phyloP scores from a whole-genome alignment of 148 eudicot species.

The Cornus florida region DNA sequence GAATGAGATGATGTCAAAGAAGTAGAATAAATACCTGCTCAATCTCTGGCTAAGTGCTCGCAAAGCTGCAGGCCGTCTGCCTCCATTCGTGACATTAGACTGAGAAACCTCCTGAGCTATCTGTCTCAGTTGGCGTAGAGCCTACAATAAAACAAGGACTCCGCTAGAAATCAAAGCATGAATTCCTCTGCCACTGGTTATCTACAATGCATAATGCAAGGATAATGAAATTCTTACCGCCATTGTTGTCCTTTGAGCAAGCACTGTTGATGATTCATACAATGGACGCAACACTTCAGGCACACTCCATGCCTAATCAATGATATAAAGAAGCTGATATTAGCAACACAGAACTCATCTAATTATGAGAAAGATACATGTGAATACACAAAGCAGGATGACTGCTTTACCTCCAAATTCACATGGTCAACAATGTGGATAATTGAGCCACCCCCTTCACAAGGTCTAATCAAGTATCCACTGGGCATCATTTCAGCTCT shows the following conservation, averaged over 20 bases:
- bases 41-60: slow-evolving; percentile 78
- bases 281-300: slow-evolving; percentile 84
- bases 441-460: slow-evolving; percentile 85
- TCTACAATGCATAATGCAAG: not conserved
- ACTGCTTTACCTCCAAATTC: slow-evolving; percentile 60
- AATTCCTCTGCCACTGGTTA: not conserved
- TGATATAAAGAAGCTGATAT: not conserved
- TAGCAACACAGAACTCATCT: not conserved
- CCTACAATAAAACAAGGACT: slow-evolving; percentile 33
- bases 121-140: slow-evolving; percentile 77
- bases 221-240: slow-evolving; percentile 33
- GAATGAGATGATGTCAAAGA: not conserved
- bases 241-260: slow-evolving; percentile 82
- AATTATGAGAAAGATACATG: not conserved
- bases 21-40: slow-evolving; percentile 47
- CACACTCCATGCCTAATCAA: slow-evolving; percentile 67
- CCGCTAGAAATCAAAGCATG: not conserved
- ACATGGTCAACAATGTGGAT: slow-evolving; percentile 83
- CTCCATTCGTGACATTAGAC: slow-evolving; percentile 62
- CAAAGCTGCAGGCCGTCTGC: slow-evolving; percentile 75
- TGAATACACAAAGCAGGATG: not conserved
- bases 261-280: slow-evolving; percentile 76
- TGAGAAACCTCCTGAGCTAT: slow-evolving; percentile 77
- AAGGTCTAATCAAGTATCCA: slow-evolving; percentile 78
- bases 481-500: slow-evolving; percentile 82